Evolutionary conservation across 257 asterid species (phyloP), one percentile per base, ranked within the genome.

Genomic region (Petrea volubilis): DNA sequence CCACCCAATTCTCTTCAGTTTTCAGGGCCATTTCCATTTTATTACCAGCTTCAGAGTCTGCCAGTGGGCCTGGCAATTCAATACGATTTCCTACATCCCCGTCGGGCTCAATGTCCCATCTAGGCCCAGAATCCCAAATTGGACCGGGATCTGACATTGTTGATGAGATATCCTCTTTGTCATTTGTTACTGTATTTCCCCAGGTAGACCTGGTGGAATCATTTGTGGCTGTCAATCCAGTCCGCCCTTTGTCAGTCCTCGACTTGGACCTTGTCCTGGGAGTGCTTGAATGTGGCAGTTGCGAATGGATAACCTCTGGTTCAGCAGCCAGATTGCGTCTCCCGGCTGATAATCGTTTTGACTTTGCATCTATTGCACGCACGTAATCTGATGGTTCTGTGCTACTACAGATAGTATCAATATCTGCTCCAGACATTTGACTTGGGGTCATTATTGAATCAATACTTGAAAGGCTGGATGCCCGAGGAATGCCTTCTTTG

Each of bases 81-180:
- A 81, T 71, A 55, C 81, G 83, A 77, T 85, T 89, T 57, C 83
- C 94, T 20, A 68, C 33, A 47, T 71, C 73, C 86, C 87, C 78
- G 62, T 74, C 77, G 10, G 85, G 83, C 56, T 86, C 96, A 11
- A 76, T 60, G 62, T 86, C 96, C 96, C 96, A 89, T 58, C 88
- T 85, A 5, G 96, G 96, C 77, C 87, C 96, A 31, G 93, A 57
- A 63, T 89, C 94, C 96, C 96, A 89, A 49, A 89, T 81, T 23
- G 96, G 96, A 47, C 93, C 93, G 1, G 96, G 93, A 74, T 89
- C 96, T 10, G 96, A 89, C 72, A 89, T 76, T 40, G 96, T 89
- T 27, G 96, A 89, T 46, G 91, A 87, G 60, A 85, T 89, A 80
- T 89, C 96, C 81, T 89, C 96, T 79, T 74, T 85, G 75, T 89